Evolutionary conservation across 176 grass and related monocot genomes (phyloP), one percentile per base, ranked within the genome.

Genomic region (Eragrostis nindensis): DNA sequence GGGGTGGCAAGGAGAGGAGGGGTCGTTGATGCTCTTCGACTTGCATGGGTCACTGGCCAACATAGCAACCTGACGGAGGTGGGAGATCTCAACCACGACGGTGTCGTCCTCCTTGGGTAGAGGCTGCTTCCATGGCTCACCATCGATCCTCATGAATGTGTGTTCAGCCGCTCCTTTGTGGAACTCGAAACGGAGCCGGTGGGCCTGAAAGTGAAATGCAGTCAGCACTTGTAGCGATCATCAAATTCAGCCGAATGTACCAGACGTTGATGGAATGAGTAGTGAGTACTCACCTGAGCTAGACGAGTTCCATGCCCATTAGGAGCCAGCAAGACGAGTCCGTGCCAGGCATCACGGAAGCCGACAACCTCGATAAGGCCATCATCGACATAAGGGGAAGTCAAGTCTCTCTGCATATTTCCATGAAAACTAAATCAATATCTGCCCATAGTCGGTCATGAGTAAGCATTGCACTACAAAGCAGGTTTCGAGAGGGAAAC

Each of bases 41-140:
- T 48, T 92, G 90, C 95, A 94, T 3, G 53, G 83, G 4, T 77
- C 46, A 3, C 21, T 54, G 60, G 92, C 92, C 21, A 98, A 86
- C 92, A 98, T 91, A 36, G 91, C 85, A 2, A 98, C 95, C 84
- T 94, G 95, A 13, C 95, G 81, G 43, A 87, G 83, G 65, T 89
- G 81, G 12, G 92, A 94, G 70, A 98, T 98, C 77, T 98, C 95
- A 0, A 98, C 92, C 0, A 98, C 95, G 0, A 98, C 95, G 0
- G 88, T 89, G 86, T 93, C 90, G 42, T 44, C 8, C 42, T 44
- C 42, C 42, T 44, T 44, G 42, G 6, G 42, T 6, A 44, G 42
- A 44, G 42, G 42, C 42, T 44, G 42, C 6, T 44, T 44, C 9
- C 42, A 44, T 7, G 6, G 42, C 42, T 44, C 42, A 0, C 8